Evolutionary conservation across 2,329 filamentous ascomycete species (phyloP).

Genomic region (Hortaea werneckii): DNA sequence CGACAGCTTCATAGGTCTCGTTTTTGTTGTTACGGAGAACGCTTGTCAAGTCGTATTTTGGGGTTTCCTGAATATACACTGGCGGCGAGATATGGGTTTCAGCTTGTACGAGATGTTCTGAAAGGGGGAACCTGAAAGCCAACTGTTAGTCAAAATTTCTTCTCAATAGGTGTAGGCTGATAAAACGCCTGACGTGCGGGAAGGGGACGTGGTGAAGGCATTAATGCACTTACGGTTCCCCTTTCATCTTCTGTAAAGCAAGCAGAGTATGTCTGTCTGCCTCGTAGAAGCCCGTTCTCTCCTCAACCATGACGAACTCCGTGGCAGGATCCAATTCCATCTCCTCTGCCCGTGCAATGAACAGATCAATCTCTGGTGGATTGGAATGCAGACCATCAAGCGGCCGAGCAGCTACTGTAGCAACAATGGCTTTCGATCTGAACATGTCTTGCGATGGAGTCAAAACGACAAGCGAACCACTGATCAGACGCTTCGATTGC

Average conservation of each 20-base stretch:
- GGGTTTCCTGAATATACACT: constrained; percentile 41
- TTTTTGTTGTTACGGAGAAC: constrained; percentile 21
- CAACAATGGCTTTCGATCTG: constrained; percentile 54
- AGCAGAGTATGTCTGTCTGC: constrained; percentile 61
- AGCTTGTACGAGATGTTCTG: constrained; percentile 49
- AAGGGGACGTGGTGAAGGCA: not conserved
- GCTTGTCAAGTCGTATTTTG: constrained; percentile 39
- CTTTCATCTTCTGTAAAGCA: constrained; percentile 56
- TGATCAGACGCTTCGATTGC: constrained; percentile 48
- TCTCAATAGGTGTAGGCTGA: not conserved
- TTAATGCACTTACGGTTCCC: constrained; percentile 35
- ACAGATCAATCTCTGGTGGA: constrained; percentile 65
- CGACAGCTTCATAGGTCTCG: constrained; percentile 35
- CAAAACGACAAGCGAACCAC: constrained; percentile 46
- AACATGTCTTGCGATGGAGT: constrained; percentile 53
- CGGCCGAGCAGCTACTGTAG: constrained; percentile 60
- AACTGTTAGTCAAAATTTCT: not conserved
- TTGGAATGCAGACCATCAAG: constrained; percentile 50
- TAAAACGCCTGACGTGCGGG: constrained; percentile 1
- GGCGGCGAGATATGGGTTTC: constrained; percentile 40
- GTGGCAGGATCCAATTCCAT: constrained; percentile 57
- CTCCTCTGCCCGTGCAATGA: constrained; percentile 53
- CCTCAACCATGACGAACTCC: constrained; percentile 71
- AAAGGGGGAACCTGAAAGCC: constrained; percentile 43
- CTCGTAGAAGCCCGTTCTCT: constrained; percentile 66